These are phyloP conservation scores for Diaporthe sp. DNA, from an alignment of 2,329 filamentous ascomycete genomes.

Conservation along the genomic window DNA sequence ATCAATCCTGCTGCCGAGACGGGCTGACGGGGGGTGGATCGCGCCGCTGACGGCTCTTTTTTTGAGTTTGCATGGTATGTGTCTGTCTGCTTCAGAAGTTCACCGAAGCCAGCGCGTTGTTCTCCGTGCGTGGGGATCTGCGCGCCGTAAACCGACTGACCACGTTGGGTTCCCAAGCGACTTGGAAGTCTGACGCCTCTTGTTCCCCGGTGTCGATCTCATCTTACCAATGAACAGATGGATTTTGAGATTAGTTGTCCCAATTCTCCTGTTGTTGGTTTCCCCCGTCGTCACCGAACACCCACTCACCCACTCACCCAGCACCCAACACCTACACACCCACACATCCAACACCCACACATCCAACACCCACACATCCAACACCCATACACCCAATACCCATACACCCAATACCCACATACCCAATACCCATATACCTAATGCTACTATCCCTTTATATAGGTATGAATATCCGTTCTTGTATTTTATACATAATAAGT, in stretches of 20 bases:
- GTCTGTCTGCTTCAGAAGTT: background rate
- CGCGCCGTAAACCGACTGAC: constrained; percentile 6
- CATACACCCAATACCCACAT: no score
- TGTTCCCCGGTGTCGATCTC: constrained; percentile 22
- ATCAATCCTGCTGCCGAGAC: constrained; percentile 23
- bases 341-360: no score
- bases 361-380: no score
- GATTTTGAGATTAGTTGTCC: background rate
- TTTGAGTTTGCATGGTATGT: constrained; percentile 6
- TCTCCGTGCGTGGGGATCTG: constrained; percentile 11
- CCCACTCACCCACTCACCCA: no score
- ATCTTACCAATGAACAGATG: background rate
- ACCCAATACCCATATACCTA: no score
- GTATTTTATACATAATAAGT: no score
- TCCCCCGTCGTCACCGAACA: no score
- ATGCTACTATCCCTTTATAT: no score
- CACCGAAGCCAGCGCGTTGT: constrained; percentile 5
- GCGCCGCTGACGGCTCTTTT: constrained; percentile 2
- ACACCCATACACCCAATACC: no score
- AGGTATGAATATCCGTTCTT: no score
- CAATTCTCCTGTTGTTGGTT: background rate
- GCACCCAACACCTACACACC: no score
- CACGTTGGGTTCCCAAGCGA: background rate
- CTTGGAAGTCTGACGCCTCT: background rate
- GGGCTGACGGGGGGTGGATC: constrained; percentile 21